Percentiles rank a stretch among this genome's conserved stretches.
Evolutionary conservation across 148 eudicot genomes (phyloP).

Genomic region (Rheum nobile): DNA sequence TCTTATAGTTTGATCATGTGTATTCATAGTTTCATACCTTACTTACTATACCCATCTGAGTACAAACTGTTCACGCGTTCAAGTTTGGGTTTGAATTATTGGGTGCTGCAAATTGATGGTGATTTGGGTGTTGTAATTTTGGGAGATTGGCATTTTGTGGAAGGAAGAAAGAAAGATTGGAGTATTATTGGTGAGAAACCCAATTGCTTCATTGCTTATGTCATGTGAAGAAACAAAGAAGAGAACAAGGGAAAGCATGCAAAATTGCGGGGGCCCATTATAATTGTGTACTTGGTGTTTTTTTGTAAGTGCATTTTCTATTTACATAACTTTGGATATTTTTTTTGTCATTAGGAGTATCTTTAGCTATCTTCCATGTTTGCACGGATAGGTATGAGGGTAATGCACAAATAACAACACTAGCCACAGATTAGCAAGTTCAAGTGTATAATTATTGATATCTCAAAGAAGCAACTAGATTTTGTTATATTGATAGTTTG

Average conservation of each 20-base stretch:
- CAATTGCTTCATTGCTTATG: too few relatives aligned
- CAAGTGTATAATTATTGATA: neutral
- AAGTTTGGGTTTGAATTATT: neutral
- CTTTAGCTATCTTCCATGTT: neutral
- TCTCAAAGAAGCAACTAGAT: neutral
- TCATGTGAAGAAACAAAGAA: conserved; percentile 1
- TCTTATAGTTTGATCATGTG: neutral
- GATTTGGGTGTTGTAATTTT: neutral
- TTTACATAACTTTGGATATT: neutral
- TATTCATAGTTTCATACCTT: neutral
- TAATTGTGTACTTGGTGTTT: neutral
- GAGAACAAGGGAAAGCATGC: neutral
- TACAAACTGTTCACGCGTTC: neutral
- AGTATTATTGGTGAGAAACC: too few relatives aligned
- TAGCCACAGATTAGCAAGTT: neutral
- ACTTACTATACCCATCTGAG: neutral
- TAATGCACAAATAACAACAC: neutral
- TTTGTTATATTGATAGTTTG: neutral
- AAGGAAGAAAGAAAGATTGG: neutral
- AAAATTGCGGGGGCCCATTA: neutral
- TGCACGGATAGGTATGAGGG: neutral
- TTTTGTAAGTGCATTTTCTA: neutral
- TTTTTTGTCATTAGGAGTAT: neutral
- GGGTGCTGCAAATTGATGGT: neutral
- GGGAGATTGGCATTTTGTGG: neutral